These are phyloP conservation scores for Hypomontagnella submonticulosa DNA, from an alignment of 495 filamentous ascomycete species.

Conservation along the genomic window DNA sequence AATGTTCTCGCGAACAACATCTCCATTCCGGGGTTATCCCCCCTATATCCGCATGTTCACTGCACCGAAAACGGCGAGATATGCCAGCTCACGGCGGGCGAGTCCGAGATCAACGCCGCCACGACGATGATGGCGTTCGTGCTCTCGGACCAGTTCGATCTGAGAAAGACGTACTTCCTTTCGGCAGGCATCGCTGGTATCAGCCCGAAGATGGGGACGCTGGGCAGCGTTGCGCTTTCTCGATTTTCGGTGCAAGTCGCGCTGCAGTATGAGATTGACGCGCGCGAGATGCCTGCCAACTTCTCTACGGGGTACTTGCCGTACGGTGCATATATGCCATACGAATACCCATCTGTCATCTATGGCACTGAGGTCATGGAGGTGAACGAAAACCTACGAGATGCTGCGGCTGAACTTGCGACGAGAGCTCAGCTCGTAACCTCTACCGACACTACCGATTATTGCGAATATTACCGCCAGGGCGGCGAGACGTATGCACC, in stretches of 20 bases:
- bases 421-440: slow-evolving; percentile 66
- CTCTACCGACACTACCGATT: slow-evolving; percentile 60
- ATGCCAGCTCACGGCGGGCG: slow-evolving; percentile 70
- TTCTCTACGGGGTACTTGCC: slow-evolving; percentile 75
- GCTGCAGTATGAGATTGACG: slow-evolving; percentile 79
- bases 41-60: slow-evolving; percentile 71
- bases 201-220: slow-evolving; percentile 72
- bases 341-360: slow-evolving; percentile 69
- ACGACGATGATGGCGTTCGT: slow-evolving; percentile 67
- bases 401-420: slow-evolving; percentile 67
- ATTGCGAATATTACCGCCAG: slow-evolving; percentile 67
- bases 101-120: slow-evolving; percentile 79
- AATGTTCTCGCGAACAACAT: slow-evolving; percentile 72
- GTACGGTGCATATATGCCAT: slow-evolving; percentile 63
- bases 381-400: slow-evolving; percentile 70
- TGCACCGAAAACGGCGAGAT: slow-evolving; percentile 67
- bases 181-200: slow-evolving; percentile 78
- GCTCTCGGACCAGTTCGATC: slow-evolving; percentile 70
- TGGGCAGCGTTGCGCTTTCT: slow-evolving; percentile 71
- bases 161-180: slow-evolving; percentile 75
- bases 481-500: slow-evolving; percentile 59
- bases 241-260: slow-evolving; percentile 77
- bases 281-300: slow-evolving; percentile 72
- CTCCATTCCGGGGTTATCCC: slow-evolving; percentile 72
- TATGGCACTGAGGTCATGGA: slow-evolving; percentile 86